Evolutionary conservation across 2,329 filamentous ascomycete genomes (phyloP).

Genomic region (Colletotrichum lindemuthianum): DNA sequence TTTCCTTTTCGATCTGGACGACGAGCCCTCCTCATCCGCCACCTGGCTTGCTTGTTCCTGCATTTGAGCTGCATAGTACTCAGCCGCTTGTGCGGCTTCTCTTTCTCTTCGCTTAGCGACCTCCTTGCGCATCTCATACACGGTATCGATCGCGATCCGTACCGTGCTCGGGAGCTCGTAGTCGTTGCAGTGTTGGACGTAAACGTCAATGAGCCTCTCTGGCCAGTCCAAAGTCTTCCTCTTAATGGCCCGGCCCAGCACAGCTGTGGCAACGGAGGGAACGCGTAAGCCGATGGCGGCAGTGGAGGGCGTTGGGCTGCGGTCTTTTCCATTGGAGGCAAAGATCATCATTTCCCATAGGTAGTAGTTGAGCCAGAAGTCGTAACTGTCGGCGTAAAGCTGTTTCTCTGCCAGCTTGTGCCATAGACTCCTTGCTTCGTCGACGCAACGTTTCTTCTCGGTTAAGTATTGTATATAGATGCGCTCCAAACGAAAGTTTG

Average conservation of each 20-base stretch:
- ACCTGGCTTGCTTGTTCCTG: constrained; percentile 44
- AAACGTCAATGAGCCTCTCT: constrained; percentile 79
- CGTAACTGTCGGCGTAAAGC: constrained; percentile 79
- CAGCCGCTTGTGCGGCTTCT: constrained; percentile 70
- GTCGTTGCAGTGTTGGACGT: constrained; percentile 85
- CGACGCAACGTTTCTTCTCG: constrained; percentile 80
- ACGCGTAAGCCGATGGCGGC: constrained; percentile 62
- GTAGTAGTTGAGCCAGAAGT: constrained; percentile 95
- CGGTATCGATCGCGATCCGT: constrained; percentile 77
- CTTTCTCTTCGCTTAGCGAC: constrained; percentile 72
- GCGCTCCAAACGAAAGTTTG: constrained; percentile 86
- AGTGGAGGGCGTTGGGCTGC: constrained; percentile 62
- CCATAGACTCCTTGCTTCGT: constrained; percentile 82
- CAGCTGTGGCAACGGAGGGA: constrained; percentile 79
- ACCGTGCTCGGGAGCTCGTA: constrained; percentile 84
- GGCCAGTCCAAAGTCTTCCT: constrained; percentile 77
- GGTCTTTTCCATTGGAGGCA: constrained; percentile 58
- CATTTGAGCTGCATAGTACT: constrained; percentile 57
- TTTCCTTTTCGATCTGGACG: constrained; percentile 75
- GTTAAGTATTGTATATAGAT: constrained; percentile 93
- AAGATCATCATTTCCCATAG: constrained; percentile 85
- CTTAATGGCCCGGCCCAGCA: constrained; percentile 76
- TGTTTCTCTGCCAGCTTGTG: constrained; percentile 72
- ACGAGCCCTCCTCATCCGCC: constrained; percentile 45
- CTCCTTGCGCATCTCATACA: constrained; percentile 73